Evolutionary conservation across 306 rosid species (phyloP), one percentile per base, ranked within the genome.

Genomic region (Sophora flavescens): DNA sequence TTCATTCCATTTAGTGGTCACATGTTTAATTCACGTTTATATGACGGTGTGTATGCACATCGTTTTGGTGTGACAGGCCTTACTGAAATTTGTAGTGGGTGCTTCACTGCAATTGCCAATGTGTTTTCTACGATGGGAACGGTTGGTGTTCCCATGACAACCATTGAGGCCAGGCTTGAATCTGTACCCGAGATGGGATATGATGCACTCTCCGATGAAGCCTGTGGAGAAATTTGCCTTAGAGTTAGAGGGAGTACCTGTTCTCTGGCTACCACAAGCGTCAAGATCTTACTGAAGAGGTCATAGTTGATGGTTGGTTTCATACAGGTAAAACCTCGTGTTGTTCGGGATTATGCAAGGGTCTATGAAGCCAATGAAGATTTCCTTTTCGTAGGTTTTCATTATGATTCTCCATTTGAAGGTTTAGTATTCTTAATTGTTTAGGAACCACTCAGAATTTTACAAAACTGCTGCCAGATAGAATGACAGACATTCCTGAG

Each of bases 151-250:
- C 98, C 97, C 42, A 76, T 86, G 79, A 80, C 98, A 64, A 90
- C 98, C 63, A 90, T 95, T 58, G 97, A 95, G 86, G 93, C 90
- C 54, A 87, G 97, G 87, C 98, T 95, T 57, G 98, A 95, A 88
- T 92, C 88, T 3, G 81, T 85, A 54, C 81, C 86, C 4, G 86
- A 85, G 30, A 85, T 85, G 88, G 88, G 78, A 47, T 92, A 95
- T 80, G 97, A 92, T 81, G 97, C 97, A 48, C 89, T 95, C 59
- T 85, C 97, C 13, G 71, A 69, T 77, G 80, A 77, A 54, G 89
- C 96, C 7, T 96, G 96, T 10, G 98, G 98, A 59, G 98, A 95
- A 81, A 92, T 92, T 74, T 95, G 97, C 86, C 63, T 95, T 47
- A 89, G 98, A 74, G 97, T 95, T 47, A 89, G 98, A 74, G 97